Base-by-base conservation (phyloP, 441 rosid genomes). In the Populus hybrid region DNA sequence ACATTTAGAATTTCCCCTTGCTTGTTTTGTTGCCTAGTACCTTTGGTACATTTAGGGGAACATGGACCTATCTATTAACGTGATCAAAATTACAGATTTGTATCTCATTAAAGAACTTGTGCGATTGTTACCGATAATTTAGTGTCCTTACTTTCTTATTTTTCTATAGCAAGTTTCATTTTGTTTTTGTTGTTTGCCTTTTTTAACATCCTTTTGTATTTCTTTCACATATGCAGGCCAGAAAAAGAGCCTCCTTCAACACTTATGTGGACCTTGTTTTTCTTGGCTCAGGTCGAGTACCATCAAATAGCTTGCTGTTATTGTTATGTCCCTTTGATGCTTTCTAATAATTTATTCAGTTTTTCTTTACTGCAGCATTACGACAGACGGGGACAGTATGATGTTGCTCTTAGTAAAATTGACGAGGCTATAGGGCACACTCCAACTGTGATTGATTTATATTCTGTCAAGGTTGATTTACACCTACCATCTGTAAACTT, bases 401-500 rank as follows among this genome's bases (percentile, higher is more conserved):
- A 88, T 64, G 79, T 82, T 84, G 98, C 99, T 78, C 88, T 94
- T 78, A 76, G 86, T 69, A 97, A 92, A 89, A 94, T 97, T 82
- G 90, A 94, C 14, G 97, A 93, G 88, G 99, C 99, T 80, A 91
- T 97, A 77, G 84, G 83, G 78, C 99, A 94, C 83, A 97, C 99
- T 36, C 99, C 99, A 63, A 97, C 99, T 33, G 99, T 97, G 73
- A 94, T 97, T 87, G 99, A 97, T 87, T 86, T 94, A 79, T 97
- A 97, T 76, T 93, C 91, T 1, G 94, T 88, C 81, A 97, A 97
- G 99, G 99, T 94, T 84, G 84, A 86, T 64, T 84, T 33, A 31
- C 36, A 73, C 50, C 31, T 14, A 76, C 56, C 71, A 24, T 74
- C 68, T 81, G 63, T 45, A 40, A 70, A 53, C 26, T 9, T 70